Evolutionary conservation across 768 basidiomycete species (phyloP), one percentile per base, ranked within the genome.

Genomic region (Boletus reticulatus): DNA sequence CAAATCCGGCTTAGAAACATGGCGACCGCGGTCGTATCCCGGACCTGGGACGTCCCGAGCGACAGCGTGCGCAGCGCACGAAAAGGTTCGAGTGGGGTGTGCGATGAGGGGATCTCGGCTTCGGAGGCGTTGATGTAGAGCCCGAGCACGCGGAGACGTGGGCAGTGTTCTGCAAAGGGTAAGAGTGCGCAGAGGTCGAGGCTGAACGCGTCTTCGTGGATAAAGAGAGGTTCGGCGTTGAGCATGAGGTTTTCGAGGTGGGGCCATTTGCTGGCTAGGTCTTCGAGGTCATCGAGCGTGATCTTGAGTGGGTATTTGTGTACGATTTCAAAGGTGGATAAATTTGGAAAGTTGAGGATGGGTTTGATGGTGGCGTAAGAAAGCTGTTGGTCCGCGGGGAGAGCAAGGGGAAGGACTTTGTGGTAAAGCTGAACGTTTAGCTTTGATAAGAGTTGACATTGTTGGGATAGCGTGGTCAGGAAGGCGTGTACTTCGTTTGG

Each of bases 1-100:
- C 78, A 76, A 4, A 87, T 60, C 19, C 76, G 76, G 59, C 80
- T 80, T 52, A 87, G 72, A 60, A 81, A 84, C 12, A 81, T 72
- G 17, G 84, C 77, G 31, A 80, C 77, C 0, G 76, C 60, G 5
- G 72, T 76, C 6, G 75, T 66, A 14, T 81, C 75, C 2, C 62
- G 45, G 27, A 83, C 75, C 48, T 69, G 67, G 17, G 83, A 84
- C 0, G 81, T 75, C 0, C 84, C 84, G 58, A 85, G 68, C 16
- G 75, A 76, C 12, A 87, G 44, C 9, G 55, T 44, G 2, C 12
- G 34, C 4, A 71, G 65, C 2, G 58, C 50, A 17, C 27, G 4
- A 34, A 72, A 72, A 1, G 65, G 57, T 37, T 55, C 38, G 43
- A 71, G 45, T 4, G 53, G 42, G 6, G 37, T 19, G 1, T 42